These are phyloP conservation scores for Penicillium sp. DNA, from an alignment of 2,329 filamentous ascomycete genomes.

Conservation along the genomic window DNA sequence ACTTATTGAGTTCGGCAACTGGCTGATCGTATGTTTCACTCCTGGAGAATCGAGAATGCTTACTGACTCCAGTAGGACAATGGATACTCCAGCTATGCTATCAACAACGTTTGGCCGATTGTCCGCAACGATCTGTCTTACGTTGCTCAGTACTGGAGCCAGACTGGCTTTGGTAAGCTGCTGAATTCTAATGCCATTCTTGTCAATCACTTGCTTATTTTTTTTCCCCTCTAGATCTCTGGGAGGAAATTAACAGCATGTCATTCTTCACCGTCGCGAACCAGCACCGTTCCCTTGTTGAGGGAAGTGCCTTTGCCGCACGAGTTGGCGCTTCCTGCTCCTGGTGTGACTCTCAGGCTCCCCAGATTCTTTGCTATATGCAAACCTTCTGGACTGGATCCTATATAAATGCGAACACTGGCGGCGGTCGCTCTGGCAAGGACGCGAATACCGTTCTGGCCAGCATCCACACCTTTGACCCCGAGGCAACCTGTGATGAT, in stretches of 20 bases:
- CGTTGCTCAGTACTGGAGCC: constrained; percentile 61
- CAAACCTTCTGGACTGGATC: constrained; percentile 73
- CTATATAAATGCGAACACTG: constrained; percentile 71
- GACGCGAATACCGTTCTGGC: constrained; percentile 72
- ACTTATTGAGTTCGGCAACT: constrained; percentile 73
- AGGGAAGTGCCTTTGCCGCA: constrained; percentile 68
- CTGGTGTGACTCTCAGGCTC: constrained; percentile 68
- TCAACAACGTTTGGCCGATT: constrained; percentile 71
- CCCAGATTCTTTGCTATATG: constrained; percentile 74
- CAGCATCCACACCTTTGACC: constrained; percentile 52
- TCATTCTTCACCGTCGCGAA: constrained; percentile 79
- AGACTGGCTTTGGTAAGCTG: constrained; percentile 61
- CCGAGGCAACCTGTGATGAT: constrained; percentile 42
- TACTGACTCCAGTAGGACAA: constrained; percentile 51
- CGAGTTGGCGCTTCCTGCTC: constrained; percentile 65
- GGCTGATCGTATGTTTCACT: constrained; percentile 59
- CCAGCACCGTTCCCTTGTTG: constrained; percentile 67
- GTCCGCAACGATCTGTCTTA: constrained; percentile 78
- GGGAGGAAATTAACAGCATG: constrained; percentile 79
- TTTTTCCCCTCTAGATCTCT: constrained; percentile 66
- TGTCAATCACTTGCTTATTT: neutral
- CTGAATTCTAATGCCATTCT: neutral
- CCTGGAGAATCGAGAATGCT: no score
- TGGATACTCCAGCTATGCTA: constrained; percentile 60
- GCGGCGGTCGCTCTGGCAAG: constrained; percentile 68